Percentiles rank a stretch among this genome's conserved stretches.
phyloP scores from a whole-genome alignment of 257 asterid species.

The Marsdenia floribunda region DNA sequence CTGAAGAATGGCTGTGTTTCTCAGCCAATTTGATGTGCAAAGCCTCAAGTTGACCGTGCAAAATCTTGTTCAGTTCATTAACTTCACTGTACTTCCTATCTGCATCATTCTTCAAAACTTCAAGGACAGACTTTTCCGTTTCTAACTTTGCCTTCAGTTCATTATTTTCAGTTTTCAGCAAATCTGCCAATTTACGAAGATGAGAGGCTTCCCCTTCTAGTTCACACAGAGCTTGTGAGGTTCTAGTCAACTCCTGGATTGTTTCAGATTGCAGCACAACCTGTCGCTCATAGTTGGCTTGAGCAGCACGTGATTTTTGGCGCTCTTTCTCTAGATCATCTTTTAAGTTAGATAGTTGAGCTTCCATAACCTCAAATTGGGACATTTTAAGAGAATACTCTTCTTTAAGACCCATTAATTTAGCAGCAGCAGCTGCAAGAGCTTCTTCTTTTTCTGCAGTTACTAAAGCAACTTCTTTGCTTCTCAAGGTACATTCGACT shows the following conservation, averaged over 20 bases:
- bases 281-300: constrained; percentile 93
- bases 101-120: constrained; percentile 62
- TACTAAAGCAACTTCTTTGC: constrained; percentile 60
- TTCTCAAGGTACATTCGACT: constrained; percentile 49
- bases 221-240: constrained; percentile 71
- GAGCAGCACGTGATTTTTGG: constrained; percentile 68
- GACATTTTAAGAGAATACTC: constrained; percentile 61
- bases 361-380: constrained; percentile 55
- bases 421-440: constrained; percentile 52
- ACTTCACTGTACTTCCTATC: constrained; percentile 70
- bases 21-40: constrained; percentile 81
- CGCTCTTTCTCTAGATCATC: constrained; percentile 82
- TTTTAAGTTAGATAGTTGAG: constrained; percentile 55
- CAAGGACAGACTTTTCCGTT: constrained; percentile 59
- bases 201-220: constrained; percentile 64
- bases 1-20: constrained; percentile 50
- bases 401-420: constrained; percentile 63
- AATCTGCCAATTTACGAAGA: constrained; percentile 57
- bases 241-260: constrained; percentile 86
- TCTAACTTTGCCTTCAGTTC: constrained; percentile 78
- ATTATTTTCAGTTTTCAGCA: constrained; percentile 44
- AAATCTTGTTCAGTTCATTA: constrained; percentile 78
- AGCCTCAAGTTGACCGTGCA: constrained; percentile 81
- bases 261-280: constrained; percentile 90
- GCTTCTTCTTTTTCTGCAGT: constrained; percentile 76